phyloP scores from a whole-genome alignment of 2,329 filamentous ascomycete species.

The Penicillium sp. region DNA sequence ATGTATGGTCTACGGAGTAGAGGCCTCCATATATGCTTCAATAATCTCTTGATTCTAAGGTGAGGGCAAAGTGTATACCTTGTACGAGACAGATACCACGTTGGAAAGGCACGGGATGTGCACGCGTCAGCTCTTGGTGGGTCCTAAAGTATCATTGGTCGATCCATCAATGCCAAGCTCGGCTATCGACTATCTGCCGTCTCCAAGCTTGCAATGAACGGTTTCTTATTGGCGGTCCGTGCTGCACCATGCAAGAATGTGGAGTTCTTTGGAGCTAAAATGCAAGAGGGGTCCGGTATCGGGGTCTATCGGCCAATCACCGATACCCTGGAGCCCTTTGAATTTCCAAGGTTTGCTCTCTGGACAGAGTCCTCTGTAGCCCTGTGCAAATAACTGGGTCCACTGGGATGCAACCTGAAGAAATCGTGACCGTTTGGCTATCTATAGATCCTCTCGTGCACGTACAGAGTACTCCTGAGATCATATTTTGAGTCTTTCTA shows the following conservation, averaged over 20 bases:
- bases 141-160: conserved; percentile 26
- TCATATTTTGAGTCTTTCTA: not conserved
- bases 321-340: not conserved
- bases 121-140: conserved; percentile 39
- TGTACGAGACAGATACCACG: conserved; percentile 15
- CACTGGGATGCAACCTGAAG: not conserved
- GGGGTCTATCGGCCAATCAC: conserved; percentile 15
- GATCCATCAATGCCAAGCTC: conserved; percentile 35
- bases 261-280: conserved; percentile 12
- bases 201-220: conserved; percentile 9
- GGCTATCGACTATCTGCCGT: conserved; percentile 45
- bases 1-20: no score
- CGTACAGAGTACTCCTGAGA: not conserved
- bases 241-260: conserved; percentile 24
- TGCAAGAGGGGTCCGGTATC: conserved; percentile 18
- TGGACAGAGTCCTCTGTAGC: not conserved
- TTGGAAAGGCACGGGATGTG: conserved; percentile 26
- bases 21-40: no score
- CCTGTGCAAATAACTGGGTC: not conserved
- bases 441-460: not conserved
- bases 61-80: not conserved
- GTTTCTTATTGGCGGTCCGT: conserved; percentile 2
- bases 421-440: not conserved
- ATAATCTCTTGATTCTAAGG: no score
- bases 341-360: not conserved